Conservation (phyloP, 306 rosid genomes). For the Glycine soja region DNA sequence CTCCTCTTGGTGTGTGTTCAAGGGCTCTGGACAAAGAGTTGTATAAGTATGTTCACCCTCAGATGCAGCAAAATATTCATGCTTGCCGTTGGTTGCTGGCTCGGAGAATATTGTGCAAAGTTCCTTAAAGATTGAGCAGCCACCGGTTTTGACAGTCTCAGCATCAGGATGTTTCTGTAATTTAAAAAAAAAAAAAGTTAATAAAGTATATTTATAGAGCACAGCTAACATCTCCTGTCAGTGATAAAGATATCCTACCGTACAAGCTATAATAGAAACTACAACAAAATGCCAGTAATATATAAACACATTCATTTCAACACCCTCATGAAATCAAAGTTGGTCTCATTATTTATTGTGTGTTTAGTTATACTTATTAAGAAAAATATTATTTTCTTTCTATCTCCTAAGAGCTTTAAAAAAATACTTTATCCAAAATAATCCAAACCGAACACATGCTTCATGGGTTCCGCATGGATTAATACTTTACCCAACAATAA, state of each 20-base stretch:
- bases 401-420: not conserved
- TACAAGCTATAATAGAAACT: slow-evolving; percentile 3
- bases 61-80: slow-evolving; percentile 52
- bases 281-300: not conserved
- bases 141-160: slow-evolving; percentile 62
- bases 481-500: not conserved
- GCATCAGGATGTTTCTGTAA: slow-evolving; percentile 80
- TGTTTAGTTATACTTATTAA: not conserved
- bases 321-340: not conserved
- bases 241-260: not conserved
- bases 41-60: slow-evolving; percentile 49
- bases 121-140: slow-evolving; percentile 78
- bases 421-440: not conserved
- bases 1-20: slow-evolving; percentile 51
- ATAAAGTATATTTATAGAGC: slow-evolving; percentile 30
- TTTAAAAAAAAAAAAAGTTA: slow-evolving; percentile 29
- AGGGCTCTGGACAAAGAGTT: slow-evolving; percentile 50
- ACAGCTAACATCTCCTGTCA: slow-evolving; percentile 29
- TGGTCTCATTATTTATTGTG: not conserved
- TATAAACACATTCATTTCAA: not conserved
- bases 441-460: not conserved
- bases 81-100: slow-evolving; percentile 60
- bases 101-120: slow-evolving; percentile 75
- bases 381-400: not conserved
- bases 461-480: not conserved